Evolutionary conservation across 306 rosid genomes (phyloP).

Genomic region (Purshia tridentata): DNA sequence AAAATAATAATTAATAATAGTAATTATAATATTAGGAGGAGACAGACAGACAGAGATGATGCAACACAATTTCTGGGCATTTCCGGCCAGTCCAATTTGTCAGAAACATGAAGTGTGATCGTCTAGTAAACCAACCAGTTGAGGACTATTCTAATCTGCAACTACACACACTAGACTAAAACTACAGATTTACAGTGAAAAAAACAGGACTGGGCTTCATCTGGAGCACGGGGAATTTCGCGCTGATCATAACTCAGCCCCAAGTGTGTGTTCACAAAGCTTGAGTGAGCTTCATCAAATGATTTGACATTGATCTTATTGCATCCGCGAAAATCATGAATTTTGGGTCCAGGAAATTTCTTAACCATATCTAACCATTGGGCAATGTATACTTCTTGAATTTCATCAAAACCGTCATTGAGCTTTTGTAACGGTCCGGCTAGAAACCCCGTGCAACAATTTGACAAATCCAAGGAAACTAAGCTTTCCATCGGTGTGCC

Average conservation of each 20-base stretch:
- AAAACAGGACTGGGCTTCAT: constrained; percentile 18
- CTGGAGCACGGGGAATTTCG: constrained; percentile 13
- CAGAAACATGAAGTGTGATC: constrained; percentile 33
- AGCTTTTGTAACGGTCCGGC: constrained; percentile 52
- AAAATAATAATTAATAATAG: background rate
- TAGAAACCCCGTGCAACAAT: constrained; percentile 76
- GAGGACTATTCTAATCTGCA: constrained; percentile 42
- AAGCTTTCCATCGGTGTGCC: constrained; percentile 89
- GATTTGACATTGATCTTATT: background rate
- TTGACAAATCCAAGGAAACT: constrained; percentile 93
- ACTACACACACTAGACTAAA: constrained; percentile 33
- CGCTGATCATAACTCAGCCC: constrained; percentile 23
- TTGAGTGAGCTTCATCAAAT: constrained; percentile 10
- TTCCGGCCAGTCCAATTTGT: constrained; percentile 33
- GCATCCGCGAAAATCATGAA: constrained; percentile 10
- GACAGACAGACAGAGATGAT: constrained; percentile 14
- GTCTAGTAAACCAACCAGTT: constrained; percentile 29
- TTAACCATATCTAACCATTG: constrained; percentile 24
- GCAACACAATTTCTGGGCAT: constrained; percentile 21
- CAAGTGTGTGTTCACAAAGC: constrained; percentile 15
- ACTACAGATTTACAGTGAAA: constrained; percentile 64
- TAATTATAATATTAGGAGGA: background rate
- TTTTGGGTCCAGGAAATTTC: background rate
- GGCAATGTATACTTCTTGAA: constrained; percentile 31
- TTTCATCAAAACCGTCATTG: constrained; percentile 39